Evolutionary conservation across 768 basidiomycete species (phyloP).

Genomic region (Boletus rubescentipes): DNA sequence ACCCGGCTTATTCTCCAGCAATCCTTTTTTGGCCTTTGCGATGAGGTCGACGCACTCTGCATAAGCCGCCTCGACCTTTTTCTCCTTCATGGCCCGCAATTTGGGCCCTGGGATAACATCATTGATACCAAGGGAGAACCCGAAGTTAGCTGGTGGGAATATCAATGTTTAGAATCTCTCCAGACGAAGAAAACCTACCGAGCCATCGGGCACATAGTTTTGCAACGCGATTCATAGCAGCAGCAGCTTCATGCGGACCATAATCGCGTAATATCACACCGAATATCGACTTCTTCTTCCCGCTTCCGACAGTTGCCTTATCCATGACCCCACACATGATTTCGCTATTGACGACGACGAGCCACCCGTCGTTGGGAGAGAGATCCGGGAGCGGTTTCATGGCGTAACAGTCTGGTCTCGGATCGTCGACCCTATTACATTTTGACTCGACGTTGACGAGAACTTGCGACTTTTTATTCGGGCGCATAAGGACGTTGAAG

Average conservation of each 20-base stretch:
- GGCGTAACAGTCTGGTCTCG: slow-evolving; percentile 60
- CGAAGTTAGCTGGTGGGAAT: slow-evolving; percentile 77
- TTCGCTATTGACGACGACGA: slow-evolving; percentile 95
- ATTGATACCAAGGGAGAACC: slow-evolving; percentile 97
- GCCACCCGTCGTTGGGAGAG: slow-evolving; percentile 96
- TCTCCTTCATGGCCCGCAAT: slow-evolving; percentile 79
- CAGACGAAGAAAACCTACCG: slow-evolving; percentile 45
- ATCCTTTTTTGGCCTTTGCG: slow-evolving; percentile 84
- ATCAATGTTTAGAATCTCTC: slow-evolving; percentile 2
- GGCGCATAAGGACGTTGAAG: slow-evolving; percentile 96
- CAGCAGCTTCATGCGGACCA: slow-evolving; percentile 90
- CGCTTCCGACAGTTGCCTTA: slow-evolving; percentile 95
- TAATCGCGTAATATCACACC: slow-evolving; percentile 98
- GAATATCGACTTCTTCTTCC: slow-evolving; percentile 99
- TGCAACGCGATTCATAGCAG: slow-evolving; percentile 93
- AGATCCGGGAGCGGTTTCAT: slow-evolving; percentile 75
- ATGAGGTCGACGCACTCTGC: slow-evolving; percentile 85
- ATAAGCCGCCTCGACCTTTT: slow-evolving; percentile 85
- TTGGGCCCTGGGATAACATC: slow-evolving; percentile 95
- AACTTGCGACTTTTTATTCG: slow-evolving; percentile 79
- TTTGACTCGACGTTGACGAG: slow-evolving; percentile 95
- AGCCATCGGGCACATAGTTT: slow-evolving; percentile 95
- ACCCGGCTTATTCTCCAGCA: slow-evolving; percentile 95
- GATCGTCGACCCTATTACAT: slow-evolving; percentile 87
- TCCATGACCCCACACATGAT: slow-evolving; percentile 99